A percentile compares a stretch with the other conserved stretches of the same genome.
phyloP scores from a whole-genome alignment of 495 filamentous ascomycete species.

The Cudoniella acicularis region DNA sequence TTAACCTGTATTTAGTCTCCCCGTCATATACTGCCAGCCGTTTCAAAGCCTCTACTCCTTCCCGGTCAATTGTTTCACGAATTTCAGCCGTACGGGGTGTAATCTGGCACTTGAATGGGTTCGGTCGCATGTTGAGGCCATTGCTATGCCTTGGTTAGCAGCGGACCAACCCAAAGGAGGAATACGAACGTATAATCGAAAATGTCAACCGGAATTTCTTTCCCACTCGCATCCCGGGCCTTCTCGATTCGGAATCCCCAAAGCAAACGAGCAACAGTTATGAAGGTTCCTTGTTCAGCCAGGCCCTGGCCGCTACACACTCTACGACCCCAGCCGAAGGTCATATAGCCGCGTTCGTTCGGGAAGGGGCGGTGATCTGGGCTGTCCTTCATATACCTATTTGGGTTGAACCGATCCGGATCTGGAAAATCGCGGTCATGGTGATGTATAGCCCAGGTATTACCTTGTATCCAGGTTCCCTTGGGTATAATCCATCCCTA shows the following conservation, averaged over 20 bases:
- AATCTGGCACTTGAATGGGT: constrained; percentile 49
- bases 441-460: constrained; percentile 63
- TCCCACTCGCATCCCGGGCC: constrained; percentile 41
- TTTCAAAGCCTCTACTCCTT: constrained; percentile 49
- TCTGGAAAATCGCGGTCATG: constrained; percentile 61
- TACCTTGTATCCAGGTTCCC: constrained; percentile 56
- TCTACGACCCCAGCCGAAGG: constrained; percentile 18
- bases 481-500: constrained; percentile 47
- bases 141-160: constrained; percentile 34
- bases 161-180: neutral
- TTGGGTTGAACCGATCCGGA: constrained; percentile 55
- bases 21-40: constrained; percentile 53
- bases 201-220: constrained; percentile 50
- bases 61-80: constrained; percentile 45
- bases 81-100: constrained; percentile 46
- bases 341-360: constrained; percentile 26
- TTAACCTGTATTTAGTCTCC: constrained; percentile 56
- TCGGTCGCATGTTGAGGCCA: constrained; percentile 52
- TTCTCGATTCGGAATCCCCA: constrained; percentile 31
- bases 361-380: constrained; percentile 34
- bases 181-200: constrained; percentile 39
- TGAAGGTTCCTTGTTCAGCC: constrained; percentile 14
- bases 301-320: constrained; percentile 17
- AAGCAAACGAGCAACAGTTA: constrained; percentile 9
- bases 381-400: constrained; percentile 37